phyloP scores from a whole-genome alignment of 768 basidiomycete genomes.

The Aureoboletus auriporus region DNA sequence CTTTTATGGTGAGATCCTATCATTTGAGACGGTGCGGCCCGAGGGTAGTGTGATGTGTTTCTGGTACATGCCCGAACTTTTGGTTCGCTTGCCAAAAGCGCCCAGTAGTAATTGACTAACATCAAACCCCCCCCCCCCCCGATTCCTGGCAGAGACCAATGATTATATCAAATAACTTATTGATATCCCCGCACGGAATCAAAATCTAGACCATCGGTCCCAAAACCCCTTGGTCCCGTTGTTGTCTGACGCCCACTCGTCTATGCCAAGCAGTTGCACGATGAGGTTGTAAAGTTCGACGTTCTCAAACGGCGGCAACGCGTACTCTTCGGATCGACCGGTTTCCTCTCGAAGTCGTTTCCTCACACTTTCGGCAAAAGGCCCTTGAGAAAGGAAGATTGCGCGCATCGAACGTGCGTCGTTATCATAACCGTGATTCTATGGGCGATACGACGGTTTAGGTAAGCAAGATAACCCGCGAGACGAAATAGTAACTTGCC shows the following conservation, averaged over 20 bases:
- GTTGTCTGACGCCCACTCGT: conserved; percentile 48
- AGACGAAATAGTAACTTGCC: conserved; percentile 32
- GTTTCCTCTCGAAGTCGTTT: background rate
- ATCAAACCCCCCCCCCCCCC: too few species aligned
- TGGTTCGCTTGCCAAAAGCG: too few species aligned
- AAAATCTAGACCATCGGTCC: conserved; percentile 47
- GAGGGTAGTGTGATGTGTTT: too few species aligned
- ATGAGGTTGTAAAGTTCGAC: conserved; percentile 82
- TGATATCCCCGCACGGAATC: background rate
- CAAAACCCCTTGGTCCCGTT: conserved; percentile 82
- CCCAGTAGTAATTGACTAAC: too few species aligned
- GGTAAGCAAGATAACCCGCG: background rate
- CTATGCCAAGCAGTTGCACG: conserved; percentile 65
- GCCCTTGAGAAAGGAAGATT: conserved; percentile 86
- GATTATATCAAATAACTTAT: too few species aligned
- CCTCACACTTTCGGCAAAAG: conserved; percentile 48
- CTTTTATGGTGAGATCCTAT: too few species aligned
- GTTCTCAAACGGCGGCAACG: conserved; percentile 77
- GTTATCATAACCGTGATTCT: conserved; percentile 92
- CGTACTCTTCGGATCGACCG: conserved; percentile 39
- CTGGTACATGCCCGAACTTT: too few species aligned
- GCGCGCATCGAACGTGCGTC: conserved; percentile 72
- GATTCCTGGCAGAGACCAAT: too few species aligned
- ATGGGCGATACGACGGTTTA: conserved; percentile 1
- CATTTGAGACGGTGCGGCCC: too few species aligned